Evolutionary conservation across 495 filamentous ascomycete species (phyloP), one percentile per base, ranked within the genome.

Genomic region (Podospora appendiculata): DNA sequence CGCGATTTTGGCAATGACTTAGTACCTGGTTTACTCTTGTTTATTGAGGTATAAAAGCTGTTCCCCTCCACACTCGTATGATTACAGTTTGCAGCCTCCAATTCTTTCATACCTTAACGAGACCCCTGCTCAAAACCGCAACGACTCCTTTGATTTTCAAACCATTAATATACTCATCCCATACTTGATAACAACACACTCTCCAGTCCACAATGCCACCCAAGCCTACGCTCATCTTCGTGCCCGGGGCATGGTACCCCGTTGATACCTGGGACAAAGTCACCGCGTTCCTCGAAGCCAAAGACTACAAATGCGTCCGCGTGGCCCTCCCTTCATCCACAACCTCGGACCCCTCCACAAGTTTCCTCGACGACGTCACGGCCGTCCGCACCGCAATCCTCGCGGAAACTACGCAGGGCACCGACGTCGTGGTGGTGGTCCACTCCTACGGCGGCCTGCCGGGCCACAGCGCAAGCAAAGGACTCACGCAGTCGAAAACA

Each of bases 381-480:
- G 70, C 67, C 45, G 61, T 70, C 32, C 60, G 54, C 6, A 51
- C 61, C 33, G 73, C 50, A 43, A 54, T 59, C 49, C 63, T 51
- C n/a, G 55, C 47, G 51, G 67, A 60, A 53, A 69, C 57, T 44
- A 67, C 47, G 10, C 54, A 55, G 1, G 72, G 74, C 6, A 62
- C 63, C 45, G 70, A 79, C 52, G 66, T 81, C 13, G 62, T 80
- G 6, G 52, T 80, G 13, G 58, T 79, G 4, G 67, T 60, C 13
- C 77, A 80, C 56, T 76, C 74, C 38, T 81, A 78, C 65, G 68
- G 77, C 32, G 79, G 78, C 6, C 51, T 76, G 10, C 73, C 78
- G 0, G 75, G 72, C 8, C 70, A 62, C 57, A 76, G 72, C 47
- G 75, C 76, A 4, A 57, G 80, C 38, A 69, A 72, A 34, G 75